A percentile compares a stretch with the other conserved stretches of the same genome.
phyloP scores from a whole-genome alignment of 768 basidiomycete species.

The Lentinula detonsa region DNA sequence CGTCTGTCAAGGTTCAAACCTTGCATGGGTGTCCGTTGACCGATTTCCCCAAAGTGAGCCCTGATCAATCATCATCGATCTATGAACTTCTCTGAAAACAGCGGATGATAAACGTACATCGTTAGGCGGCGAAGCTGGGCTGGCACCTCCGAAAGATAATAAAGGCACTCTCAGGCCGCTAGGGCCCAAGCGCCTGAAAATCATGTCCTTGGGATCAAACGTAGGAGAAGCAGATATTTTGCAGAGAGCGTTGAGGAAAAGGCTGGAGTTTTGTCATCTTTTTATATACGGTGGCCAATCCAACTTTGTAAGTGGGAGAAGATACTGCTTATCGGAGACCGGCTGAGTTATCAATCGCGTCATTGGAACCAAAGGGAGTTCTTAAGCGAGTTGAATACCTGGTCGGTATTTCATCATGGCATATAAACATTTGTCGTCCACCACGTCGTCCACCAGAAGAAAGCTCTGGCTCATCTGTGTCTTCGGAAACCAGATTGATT shows the following conservation, averaged over 20 bases:
- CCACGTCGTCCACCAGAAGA: neutral
- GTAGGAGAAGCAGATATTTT: neutral
- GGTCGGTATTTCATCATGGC: neutral
- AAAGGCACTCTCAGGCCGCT: slow-evolving; percentile 48
- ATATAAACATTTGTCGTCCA: neutral
- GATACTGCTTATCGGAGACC: neutral
- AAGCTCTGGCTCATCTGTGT: neutral
- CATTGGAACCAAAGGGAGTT: too few relatives aligned
- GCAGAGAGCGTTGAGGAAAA: neutral
- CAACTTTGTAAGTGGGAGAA: neutral
- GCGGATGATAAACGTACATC: slow-evolving; percentile 27
- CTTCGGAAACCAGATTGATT: neutral
- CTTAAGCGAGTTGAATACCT: too few relatives aligned
- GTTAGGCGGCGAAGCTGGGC: too few relatives aligned
- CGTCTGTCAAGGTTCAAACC: slow-evolving; percentile 13
- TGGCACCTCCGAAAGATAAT: slow-evolving; percentile 52
- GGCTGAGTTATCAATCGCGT: neutral
- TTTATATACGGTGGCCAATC: neutral
- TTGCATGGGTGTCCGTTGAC: slow-evolving; percentile 69
- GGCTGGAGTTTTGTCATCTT: neutral
- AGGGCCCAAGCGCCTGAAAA: slow-evolving; percentile 38
- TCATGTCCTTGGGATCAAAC: slow-evolving; percentile 31
- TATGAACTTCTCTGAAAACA: neutral
- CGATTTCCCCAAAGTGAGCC: slow-evolving; percentile 59
- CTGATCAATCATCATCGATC: slow-evolving; percentile 10